Evolutionary conservation across 495 filamentous ascomycete species (phyloP).

Genomic region (Trichoderma virens): DNA sequence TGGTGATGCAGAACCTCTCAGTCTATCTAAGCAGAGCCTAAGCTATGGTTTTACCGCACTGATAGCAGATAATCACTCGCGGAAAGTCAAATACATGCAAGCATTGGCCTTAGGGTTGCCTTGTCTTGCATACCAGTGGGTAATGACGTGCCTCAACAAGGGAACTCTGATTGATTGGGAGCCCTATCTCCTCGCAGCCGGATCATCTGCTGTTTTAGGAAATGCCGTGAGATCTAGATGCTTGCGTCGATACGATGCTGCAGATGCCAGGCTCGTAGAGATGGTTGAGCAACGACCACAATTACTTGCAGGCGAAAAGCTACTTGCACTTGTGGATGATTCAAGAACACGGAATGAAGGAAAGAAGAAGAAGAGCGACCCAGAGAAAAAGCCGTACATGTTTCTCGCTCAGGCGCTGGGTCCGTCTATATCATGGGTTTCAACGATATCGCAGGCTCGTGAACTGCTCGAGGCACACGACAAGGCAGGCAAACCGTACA

Average conservation of each 20-base stretch:
- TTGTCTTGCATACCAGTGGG: constrained; percentile 73
- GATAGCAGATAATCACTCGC: constrained; percentile 78
- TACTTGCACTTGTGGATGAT: constrained; percentile 60
- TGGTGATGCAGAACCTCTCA: constrained; percentile 36
- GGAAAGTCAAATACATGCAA: constrained; percentile 92
- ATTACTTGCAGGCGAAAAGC: constrained; percentile 49
- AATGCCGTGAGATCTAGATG: constrained; percentile 71
- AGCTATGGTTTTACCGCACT: constrained; percentile 65
- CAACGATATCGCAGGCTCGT: constrained; percentile 56
- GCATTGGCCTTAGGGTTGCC: constrained; percentile 86
- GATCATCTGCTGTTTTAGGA: constrained; percentile 66
- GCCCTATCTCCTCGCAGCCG: constrained; percentile 78
- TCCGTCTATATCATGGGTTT: constrained; percentile 57
- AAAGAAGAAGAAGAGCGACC: constrained; percentile 51
- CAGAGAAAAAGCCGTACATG: constrained; percentile 49
- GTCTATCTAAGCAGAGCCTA: neutral
- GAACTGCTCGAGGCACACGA: constrained; percentile 46
- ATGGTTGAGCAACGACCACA: constrained; percentile 51
- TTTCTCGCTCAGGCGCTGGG: constrained; percentile 78
- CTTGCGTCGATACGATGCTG: constrained; percentile 51
- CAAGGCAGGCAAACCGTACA: constrained; percentile 47
- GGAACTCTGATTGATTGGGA: constrained; percentile 61
- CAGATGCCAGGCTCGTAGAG: constrained; percentile 45
- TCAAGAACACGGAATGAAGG: neutral
- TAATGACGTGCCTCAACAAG: constrained; percentile 60